Evolutionary conservation across 2,329 filamentous ascomycete species (phyloP), one percentile per base, ranked within the genome.

Genomic region (Hypomyces rosellus): DNA sequence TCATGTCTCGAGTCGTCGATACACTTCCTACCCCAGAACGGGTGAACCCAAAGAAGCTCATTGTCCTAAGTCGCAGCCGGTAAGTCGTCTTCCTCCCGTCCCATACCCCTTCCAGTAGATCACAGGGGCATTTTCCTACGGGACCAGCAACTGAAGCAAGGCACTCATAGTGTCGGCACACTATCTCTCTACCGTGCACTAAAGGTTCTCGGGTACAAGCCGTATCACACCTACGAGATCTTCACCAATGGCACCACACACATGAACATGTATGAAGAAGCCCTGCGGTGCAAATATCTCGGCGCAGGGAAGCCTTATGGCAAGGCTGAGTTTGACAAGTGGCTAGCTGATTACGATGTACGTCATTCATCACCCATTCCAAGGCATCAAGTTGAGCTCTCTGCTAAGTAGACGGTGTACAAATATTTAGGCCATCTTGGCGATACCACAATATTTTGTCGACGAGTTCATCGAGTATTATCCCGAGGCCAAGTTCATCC

Each of bases 241-340:
- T 41, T 65, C 9, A 50, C 46, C 7, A 33, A 54, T 5, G 63
- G 60, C 34, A 34, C 54, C 2, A 36, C 46, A 13, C 55, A 65
- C 15, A 46, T 65, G 18, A 53, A 57, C 13, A 57, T 66, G 22
- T 48, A 67, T 41, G 51, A 55, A 2, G 65, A 70, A 34, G 66
- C 62, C 5, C 46, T 67, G 4, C 52, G 52, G 1, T 64, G 64
- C 12, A 63, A 67, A 22, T 55, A 62, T 18, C 51, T 55, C 42
- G 57, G 61, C 54, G 34, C 59, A 15, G 59, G 58, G 37, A 58
- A 65, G 43, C 64, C 59, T 5, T 69, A 69, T 47, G 61, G 58
- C 37, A 62, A 64, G 15, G 57, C 56, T 11, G 69, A 71, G 39
- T 71, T 69, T 41, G 68, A 71, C 52, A 71, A 70, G 55, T 69